phyloP scores from a whole-genome alignment of 2,329 filamentous ascomycete species.

The Talaromyces pinophilus region DNA sequence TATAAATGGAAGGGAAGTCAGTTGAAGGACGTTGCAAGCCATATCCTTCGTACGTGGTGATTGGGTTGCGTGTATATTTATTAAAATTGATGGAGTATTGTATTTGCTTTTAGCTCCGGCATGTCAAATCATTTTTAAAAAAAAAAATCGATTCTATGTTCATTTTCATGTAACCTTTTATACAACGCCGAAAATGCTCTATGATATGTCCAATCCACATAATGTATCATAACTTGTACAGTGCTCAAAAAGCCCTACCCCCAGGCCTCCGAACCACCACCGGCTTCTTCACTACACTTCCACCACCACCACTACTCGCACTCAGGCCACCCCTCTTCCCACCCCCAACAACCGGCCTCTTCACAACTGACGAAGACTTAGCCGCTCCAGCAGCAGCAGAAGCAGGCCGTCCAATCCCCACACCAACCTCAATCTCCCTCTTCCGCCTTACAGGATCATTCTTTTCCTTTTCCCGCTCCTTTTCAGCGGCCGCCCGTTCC shows the following conservation, averaged over 20 bases:
- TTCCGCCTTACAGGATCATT: conserved; percentile 38
- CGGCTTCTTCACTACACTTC: conserved; percentile 45
- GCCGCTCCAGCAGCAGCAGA: neutral
- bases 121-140: neutral
- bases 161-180: neutral
- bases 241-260: conserved; percentile 37
- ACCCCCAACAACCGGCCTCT: conserved; percentile 35
- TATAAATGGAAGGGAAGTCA: neutral
- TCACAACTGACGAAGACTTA: conserved; percentile 33
- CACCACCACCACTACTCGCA: conserved; percentile 28
- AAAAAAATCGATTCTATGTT: neutral
- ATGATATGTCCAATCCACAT: neutral
- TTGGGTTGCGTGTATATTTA: conserved; percentile 17
- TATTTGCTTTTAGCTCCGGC: neutral
- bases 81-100: neutral
- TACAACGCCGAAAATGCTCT: conserved; percentile 5
- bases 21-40: neutral
- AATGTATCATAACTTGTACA: neutral
- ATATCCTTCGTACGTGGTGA: neutral
- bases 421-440: conserved; percentile 38
- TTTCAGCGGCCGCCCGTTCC: conserved; percentile 51
- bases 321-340: conserved; percentile 33
- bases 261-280: conserved; percentile 35
- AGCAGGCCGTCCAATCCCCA: conserved; percentile 18
- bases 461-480: conserved; percentile 41